Conservation (phyloP, 768 basidiomycete species). For the Mrakia blollopis region DNA sequence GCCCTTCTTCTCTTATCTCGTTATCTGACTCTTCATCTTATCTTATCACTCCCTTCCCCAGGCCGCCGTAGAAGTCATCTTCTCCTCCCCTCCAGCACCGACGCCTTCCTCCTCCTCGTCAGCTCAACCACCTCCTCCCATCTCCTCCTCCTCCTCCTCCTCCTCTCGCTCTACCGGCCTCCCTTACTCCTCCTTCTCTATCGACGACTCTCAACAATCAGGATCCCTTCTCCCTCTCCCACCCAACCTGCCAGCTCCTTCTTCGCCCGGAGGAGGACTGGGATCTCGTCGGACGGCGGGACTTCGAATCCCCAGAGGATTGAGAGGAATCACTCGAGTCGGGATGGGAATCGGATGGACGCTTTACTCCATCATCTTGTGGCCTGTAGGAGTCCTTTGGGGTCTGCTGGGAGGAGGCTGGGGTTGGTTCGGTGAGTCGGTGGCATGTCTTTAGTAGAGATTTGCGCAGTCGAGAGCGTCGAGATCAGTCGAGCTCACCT, state of each 20-base stretch:
- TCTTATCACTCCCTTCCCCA: slow-evolving; percentile 55
- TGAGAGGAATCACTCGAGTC: slow-evolving; percentile 30
- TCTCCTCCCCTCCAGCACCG: slow-evolving; percentile 35
- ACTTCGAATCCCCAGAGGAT: slow-evolving; percentile 22
- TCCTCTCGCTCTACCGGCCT: background rate
- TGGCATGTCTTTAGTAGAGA: too few relatives aligned
- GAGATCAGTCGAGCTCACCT: background rate
- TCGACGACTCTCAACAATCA: slow-evolving; percentile 26
- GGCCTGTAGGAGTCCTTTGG: slow-evolving; percentile 27
- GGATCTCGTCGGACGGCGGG: slow-evolving; percentile 23
- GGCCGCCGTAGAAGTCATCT: slow-evolving; percentile 34
- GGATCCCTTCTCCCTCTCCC: slow-evolving; percentile 5
- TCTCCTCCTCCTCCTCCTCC: background rate
- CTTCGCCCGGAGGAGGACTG: background rate
- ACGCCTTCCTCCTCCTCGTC: slow-evolving; percentile 15
- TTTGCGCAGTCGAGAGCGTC: too few relatives aligned
- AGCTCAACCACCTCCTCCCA: background rate
- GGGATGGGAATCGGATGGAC: slow-evolving; percentile 32
- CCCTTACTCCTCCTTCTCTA: slow-evolving; percentile 20
- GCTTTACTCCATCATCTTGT: slow-evolving; percentile 28
- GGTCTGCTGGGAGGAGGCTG: slow-evolving; percentile 21
- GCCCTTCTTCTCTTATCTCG: too few relatives aligned
- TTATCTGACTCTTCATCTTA: slow-evolving; percentile 35
- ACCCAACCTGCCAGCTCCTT: background rate
- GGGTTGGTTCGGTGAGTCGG: slow-evolving; percentile 21